Base-by-base conservation (phyloP, 1,284 basidiomycete species). In the Apiotrichum brassicae region DNA sequence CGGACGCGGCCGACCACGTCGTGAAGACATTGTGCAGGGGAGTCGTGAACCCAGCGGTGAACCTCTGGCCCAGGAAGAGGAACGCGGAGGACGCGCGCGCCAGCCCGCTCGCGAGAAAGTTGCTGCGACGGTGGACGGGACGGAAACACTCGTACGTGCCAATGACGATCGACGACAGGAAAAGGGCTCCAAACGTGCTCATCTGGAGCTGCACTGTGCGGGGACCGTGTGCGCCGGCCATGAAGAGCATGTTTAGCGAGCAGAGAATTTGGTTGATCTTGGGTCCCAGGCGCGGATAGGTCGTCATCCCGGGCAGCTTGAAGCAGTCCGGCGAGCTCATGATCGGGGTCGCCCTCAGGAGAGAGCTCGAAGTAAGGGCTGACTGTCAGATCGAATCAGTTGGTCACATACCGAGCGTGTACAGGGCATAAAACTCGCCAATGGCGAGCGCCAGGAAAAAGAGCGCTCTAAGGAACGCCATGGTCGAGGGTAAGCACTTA, bases 121-220 rank as follows among this genome's bases (percentile, higher is more conserved):
- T 40, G 33, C 37, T 37, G 26, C 44, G 44, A 4, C 38, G 41
- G 34, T 49, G 40, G 2, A 38, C 35, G 3, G 48, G 48, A 6
- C 49, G 37, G 35, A 51, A 51, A 12, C 42, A 16, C 24, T 54
- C 53, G 38, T 50, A 54, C n/a, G 36, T 47, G 14, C 30, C 32
- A 11, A 54, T 43, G 12, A 36, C 24, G 19, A 44, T 13, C 4
- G 40, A 25, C 6, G 48, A 23, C 13, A 44, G 12, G 37, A 54
- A 43, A 8, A 54, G 37, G 2, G 40, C 36, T 18, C 36, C 45
- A 23, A 54, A 50, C 9, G 39, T 45, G 30, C 32, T 33, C 43
- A 53, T 41, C 22, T 46, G 38, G 20, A 53, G 43, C 24, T 47
- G 35, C 6, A 35, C 43, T 3, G 43, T 26, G 20, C n/a, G 20